Evolutionary conservation across 768 basidiomycete genomes (phyloP).

Genomic region (Pisolithus microcarpus): DNA sequence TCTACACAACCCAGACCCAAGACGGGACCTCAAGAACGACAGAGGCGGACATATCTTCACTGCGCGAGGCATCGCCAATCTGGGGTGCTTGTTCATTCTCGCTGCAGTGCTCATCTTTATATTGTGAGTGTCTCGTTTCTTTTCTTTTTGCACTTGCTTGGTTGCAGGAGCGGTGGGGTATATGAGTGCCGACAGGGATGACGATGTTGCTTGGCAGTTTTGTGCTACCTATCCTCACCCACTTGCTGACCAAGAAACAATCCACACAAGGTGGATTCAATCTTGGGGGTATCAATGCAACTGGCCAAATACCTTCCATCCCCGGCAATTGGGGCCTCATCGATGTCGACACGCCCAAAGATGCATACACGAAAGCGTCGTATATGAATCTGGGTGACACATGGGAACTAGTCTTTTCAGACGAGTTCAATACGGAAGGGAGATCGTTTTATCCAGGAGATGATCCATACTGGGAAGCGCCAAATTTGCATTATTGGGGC

Average conservation of each 20-base stretch:
- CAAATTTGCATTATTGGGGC: slow-evolving; percentile 63
- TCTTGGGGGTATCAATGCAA: slow-evolving; percentile 61
- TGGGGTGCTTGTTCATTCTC: slow-evolving; percentile 61
- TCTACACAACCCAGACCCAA: slow-evolving; percentile 58
- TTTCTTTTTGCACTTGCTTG: background rate
- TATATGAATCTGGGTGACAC: slow-evolving; percentile 31
- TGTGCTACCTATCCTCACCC: slow-evolving; percentile 45
- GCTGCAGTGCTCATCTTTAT: slow-evolving; percentile 38
- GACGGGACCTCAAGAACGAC: slow-evolving; percentile 47
- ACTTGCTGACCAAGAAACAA: slow-evolving; percentile 34
- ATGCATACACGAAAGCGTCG: slow-evolving; percentile 32
- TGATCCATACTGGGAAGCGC: slow-evolving; percentile 53
- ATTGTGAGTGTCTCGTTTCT: slow-evolving; percentile 42
- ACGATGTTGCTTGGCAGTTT: too few species aligned
- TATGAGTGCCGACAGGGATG: too few species aligned
- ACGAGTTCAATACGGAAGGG: slow-evolving; percentile 75
- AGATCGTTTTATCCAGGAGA: slow-evolving; percentile 64
- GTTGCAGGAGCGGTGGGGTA: background rate
- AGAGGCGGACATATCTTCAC: slow-evolving; percentile 54
- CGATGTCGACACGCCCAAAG: slow-evolving; percentile 47
- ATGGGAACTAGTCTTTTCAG: slow-evolving; percentile 60
- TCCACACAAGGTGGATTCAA: slow-evolving; percentile 55
- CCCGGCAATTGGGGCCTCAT: slow-evolving; percentile 42
- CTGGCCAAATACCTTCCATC: slow-evolving; percentile 53
- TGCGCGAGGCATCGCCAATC: slow-evolving; percentile 54